Percentiles rank a stretch among this genome's conserved stretches.
Evolutionary conservation across 148 eudicot species (phyloP).

Genomic region (Silene conica): DNA sequence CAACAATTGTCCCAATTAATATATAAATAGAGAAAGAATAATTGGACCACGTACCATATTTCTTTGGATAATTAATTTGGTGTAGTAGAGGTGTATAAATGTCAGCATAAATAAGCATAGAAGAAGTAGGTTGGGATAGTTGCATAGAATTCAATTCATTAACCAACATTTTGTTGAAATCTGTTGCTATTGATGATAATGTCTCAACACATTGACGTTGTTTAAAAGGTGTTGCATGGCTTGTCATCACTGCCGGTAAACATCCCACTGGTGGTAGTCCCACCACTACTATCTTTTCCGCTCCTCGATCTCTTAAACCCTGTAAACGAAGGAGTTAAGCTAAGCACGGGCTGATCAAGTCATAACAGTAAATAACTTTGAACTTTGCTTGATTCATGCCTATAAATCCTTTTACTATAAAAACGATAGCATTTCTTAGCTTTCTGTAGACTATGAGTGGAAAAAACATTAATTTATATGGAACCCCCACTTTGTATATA

Average conservation of each 20-base stretch:
- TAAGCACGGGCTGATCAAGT: too few species aligned
- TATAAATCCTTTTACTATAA: too few species aligned
- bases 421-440: too few species aligned
- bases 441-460: too few species aligned
- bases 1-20: neutral
- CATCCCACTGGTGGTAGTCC: conserved; percentile 67
- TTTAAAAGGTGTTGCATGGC: conserved; percentile 4
- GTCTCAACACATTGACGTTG: conserved; percentile 49
- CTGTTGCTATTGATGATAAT: conserved; percentile 37
- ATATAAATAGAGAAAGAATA: neutral
- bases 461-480: too few species aligned
- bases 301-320: conserved; percentile 47
- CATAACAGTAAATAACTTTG: too few species aligned
- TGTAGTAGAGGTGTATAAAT: conserved; percentile 29
- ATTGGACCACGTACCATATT: conserved; percentile 28
- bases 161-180: conserved; percentile 43
- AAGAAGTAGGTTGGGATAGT: conserved; percentile 2
- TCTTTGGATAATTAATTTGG: conserved; percentile 23
- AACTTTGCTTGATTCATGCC: too few species aligned
- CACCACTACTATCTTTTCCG: conserved; percentile 39
- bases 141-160: conserved; percentile 30
- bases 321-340: conserved; percentile 6
- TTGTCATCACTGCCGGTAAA: conserved; percentile 51
- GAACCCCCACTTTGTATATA: too few species aligned
- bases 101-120: conserved; percentile 25